phyloP scores from a whole-genome alignment of 2,329 filamentous ascomycete genomes.

The Fusarium sp. region DNA sequence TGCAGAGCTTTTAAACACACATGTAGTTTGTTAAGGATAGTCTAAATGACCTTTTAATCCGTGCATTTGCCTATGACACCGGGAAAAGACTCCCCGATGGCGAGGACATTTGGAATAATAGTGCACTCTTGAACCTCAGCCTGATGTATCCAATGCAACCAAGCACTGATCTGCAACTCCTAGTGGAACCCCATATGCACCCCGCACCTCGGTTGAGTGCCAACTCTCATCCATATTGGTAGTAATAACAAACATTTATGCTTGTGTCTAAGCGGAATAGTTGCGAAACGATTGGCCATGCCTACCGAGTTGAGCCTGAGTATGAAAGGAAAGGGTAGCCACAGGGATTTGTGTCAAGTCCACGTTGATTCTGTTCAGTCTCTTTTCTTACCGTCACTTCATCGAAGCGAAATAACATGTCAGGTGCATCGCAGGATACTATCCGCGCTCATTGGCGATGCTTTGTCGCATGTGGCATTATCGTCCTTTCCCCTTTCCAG shows the following conservation, averaged over 20 bases:
- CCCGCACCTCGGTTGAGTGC: slow-evolving; percentile 10
- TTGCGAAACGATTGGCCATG: background rate
- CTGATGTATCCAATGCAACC: background rate
- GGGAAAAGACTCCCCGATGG: background rate
- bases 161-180: slow-evolving; percentile 1
- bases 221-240: background rate
- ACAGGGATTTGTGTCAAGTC: background rate
- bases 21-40: too few species aligned
- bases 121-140: background rate
- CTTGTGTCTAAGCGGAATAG: background rate
- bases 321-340: background rate
- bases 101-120: background rate
- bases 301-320: background rate
- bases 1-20: too few species aligned
- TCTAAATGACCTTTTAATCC: too few species aligned
- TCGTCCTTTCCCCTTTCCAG: slow-evolving; percentile 37
- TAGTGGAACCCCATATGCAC: slow-evolving; percentile 1
- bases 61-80: background rate
- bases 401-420: slow-evolving; percentile 7
- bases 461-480: slow-evolving; percentile 34
- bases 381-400: background rate
- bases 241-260: background rate
- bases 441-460: slow-evolving; percentile 39
- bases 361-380: background rate
- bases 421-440: slow-evolving; percentile 19